Evolutionary conservation across 805 yeast genomes (phyloP).

Genomic region (Sugiyamaella americana): DNA sequence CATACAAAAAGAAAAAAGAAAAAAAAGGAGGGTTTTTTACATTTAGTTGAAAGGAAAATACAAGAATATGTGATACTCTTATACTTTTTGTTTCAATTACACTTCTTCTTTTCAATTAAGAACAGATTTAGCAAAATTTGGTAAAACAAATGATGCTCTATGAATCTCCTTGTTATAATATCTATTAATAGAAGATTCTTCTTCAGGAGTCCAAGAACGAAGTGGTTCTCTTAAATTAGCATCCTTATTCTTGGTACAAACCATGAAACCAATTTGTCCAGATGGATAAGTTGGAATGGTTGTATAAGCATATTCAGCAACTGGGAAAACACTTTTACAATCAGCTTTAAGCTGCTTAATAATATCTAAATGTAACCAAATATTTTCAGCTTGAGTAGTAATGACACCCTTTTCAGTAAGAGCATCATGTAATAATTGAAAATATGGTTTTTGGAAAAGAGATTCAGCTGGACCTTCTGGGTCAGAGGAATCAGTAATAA

Average conservation of each 20-base stretch:
- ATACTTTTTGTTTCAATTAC: not conserved
- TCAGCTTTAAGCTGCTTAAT: conserved; percentile 76
- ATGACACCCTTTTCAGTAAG: conserved; percentile 60
- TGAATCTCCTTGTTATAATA: conserved; percentile 85
- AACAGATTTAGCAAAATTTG: conserved; percentile 75
- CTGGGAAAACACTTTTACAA: conserved; percentile 82
- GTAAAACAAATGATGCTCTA: conserved; percentile 82
- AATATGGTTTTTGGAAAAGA: conserved; percentile 73
- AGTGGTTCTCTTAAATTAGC: conserved; percentile 64
- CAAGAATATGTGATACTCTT: too few species aligned
- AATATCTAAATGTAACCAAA: conserved; percentile 85
- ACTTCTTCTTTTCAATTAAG: conserved; percentile 28
- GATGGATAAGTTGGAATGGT: conserved; percentile 96
- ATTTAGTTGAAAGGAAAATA: too few species aligned
- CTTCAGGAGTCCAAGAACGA: conserved; percentile 55
- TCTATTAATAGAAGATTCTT: conserved; percentile 59
- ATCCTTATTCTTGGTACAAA: conserved; percentile 69
- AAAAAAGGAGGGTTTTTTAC: too few species aligned
- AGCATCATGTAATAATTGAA: conserved; percentile 58
- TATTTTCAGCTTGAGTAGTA: conserved; percentile 84
- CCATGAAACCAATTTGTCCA: conserved; percentile 98
- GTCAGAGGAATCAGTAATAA: conserved; percentile 88
- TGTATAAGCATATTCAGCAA: conserved; percentile 84
- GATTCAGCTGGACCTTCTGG: conserved; percentile 96
- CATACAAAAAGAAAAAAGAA: too few species aligned